phyloP scores from a whole-genome alignment of 352 stramenopile genomes.

The Hyaloperonospora brassicae region DNA sequence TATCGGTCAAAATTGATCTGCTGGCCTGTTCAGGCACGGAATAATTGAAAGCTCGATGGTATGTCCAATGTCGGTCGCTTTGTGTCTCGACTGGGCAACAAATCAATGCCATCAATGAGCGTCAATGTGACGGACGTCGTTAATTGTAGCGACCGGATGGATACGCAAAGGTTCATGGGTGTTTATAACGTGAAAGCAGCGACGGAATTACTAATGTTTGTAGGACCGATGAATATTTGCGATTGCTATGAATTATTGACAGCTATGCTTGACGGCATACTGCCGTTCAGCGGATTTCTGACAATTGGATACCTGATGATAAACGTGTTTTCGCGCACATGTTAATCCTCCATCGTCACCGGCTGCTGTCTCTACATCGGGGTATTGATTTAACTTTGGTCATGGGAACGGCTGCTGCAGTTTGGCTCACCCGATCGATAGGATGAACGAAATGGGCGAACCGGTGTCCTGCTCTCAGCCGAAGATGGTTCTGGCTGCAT shows the following conservation, averaged over 20 bases:
- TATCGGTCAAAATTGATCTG: slow-evolving; percentile 66
- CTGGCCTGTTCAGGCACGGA: slow-evolving; percentile 50
- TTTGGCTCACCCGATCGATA: slow-evolving; percentile 82
- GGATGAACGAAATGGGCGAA: slow-evolving; percentile 82
- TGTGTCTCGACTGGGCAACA: slow-evolving; percentile 56
- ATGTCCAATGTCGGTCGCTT: slow-evolving; percentile 60
- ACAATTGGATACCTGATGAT: slow-evolving; percentile 69
- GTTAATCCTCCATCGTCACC: slow-evolving; percentile 54
- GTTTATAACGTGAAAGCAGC: slow-evolving; percentile 37
- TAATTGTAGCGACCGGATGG: slow-evolving; percentile 57
- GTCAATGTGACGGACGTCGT: slow-evolving; percentile 51
- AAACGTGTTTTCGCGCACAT: slow-evolving; percentile 67
- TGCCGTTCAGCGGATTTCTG: slow-evolving; percentile 75
- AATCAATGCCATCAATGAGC: slow-evolving; percentile 28
- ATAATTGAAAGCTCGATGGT: slow-evolving; percentile 42
- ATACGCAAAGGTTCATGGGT: slow-evolving; percentile 76
- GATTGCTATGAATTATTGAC: slow-evolving; percentile 78
- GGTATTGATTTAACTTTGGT: slow-evolving; percentile 73
- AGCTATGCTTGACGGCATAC: slow-evolving; percentile 74
- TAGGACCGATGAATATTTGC: slow-evolving; percentile 61
- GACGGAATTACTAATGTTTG: slow-evolving; percentile 48
- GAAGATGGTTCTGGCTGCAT: slow-evolving; percentile 69
- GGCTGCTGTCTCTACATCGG: slow-evolving; percentile 73
- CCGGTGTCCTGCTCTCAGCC: slow-evolving; percentile 87
- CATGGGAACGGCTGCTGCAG: slow-evolving; percentile 52